phyloP scores from a whole-genome alignment of 495 filamentous ascomycete species.

The Podospora anserina region DNA sequence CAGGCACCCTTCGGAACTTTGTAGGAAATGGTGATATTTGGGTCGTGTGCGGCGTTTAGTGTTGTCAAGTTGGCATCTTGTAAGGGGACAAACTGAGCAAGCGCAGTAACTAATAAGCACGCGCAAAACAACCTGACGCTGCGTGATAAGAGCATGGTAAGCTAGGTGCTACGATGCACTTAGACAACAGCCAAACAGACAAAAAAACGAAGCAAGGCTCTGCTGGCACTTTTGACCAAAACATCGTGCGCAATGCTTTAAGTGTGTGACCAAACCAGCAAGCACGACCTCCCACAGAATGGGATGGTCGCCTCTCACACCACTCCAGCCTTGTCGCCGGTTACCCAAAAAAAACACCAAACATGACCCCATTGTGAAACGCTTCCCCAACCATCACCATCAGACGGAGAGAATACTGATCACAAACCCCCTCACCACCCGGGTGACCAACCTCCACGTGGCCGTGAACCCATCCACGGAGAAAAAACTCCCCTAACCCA shows the following conservation, averaged over 20 bases:
- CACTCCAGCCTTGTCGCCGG: neutral
- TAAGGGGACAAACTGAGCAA: neutral
- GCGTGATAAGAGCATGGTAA: neutral
- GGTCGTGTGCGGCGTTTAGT: slow-evolving; percentile 29
- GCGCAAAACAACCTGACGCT: neutral
- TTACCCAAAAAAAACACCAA: neutral
- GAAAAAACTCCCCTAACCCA: slow-evolving; percentile 22
- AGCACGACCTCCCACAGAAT: neutral
- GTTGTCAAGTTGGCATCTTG: neutral
- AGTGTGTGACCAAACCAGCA: neutral
- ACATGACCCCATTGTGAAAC: neutral
- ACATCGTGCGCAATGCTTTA: neutral
- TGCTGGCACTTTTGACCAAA: neutral
- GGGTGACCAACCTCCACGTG: neutral
- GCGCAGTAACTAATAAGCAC: no score
- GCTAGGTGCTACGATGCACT: neutral
- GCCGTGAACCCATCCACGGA: neutral
- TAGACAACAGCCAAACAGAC: no score
- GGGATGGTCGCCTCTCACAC: neutral
- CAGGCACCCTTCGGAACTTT: slow-evolving; percentile 55
- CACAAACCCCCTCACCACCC: neutral
- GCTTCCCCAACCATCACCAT: neutral
- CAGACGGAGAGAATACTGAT: neutral
- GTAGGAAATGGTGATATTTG: slow-evolving; percentile 59
- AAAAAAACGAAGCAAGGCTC: neutral